These are phyloP conservation scores for Zangia roseola DNA, from an alignment of 768 basidiomycete genomes.

Conservation along the genomic window DNA sequence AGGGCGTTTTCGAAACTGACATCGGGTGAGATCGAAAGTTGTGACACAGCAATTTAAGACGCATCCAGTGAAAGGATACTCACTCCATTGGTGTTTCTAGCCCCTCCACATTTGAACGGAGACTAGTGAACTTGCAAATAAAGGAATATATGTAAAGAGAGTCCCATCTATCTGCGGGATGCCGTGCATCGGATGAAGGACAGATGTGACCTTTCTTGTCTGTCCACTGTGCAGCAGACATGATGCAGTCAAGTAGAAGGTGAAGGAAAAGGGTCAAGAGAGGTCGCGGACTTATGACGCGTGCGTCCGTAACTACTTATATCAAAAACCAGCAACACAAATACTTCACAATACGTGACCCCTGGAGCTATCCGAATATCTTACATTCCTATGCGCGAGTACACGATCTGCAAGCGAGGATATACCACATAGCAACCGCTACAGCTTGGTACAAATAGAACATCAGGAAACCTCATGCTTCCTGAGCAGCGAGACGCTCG, in stretches of 20 bases:
- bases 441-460: constrained; percentile 17
- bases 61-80: constrained; percentile 37
- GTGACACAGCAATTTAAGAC: constrained; percentile 19
- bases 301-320: constrained; percentile 38
- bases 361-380: constrained; percentile 25
- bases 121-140: constrained; percentile 76
- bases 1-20: constrained; percentile 78
- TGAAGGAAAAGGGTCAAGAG: constrained; percentile 35
- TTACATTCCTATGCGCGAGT: constrained; percentile 24
- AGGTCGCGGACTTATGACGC: constrained; percentile 33
- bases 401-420: constrained; percentile 19
- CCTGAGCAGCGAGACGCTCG: constrained; percentile 20
- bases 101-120: constrained; percentile 75
- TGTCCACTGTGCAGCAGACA: constrained; percentile 34
- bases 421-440: constrained; percentile 16
- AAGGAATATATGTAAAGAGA: constrained; percentile 83
- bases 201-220: constrained; percentile 54
- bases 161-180: constrained; percentile 86
- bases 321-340: constrained; percentile 33
- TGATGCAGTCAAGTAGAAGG: constrained; percentile 34
- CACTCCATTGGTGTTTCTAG: constrained; percentile 83
- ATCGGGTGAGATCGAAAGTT: constrained; percentile 32
- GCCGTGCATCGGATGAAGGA: constrained; percentile 59
- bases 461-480: constrained; percentile 9
- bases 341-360: constrained; percentile 35